Base-by-base conservation (phyloP, 2,329 filamentous ascomycete species). In the Pseudocercospora vitis region DNA sequence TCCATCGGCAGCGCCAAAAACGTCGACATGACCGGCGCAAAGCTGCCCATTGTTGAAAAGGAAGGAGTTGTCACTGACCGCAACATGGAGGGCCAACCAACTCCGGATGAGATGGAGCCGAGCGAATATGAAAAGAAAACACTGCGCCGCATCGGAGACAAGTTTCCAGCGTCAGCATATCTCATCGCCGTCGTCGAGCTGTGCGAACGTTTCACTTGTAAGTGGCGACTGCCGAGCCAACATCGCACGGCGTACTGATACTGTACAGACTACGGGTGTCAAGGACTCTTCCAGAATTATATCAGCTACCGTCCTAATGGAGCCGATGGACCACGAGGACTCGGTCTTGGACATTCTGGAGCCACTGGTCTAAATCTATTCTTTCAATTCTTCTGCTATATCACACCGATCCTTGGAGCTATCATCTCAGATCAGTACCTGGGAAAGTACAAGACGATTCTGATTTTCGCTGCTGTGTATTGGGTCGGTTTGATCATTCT, bases 381-480 rank as follows among this genome's bases (percentile, higher is more conserved):
- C 58, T 78, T 78, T 63, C 74, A 77, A 44, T 76, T 74, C 57
- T 78, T 74, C 71, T 76, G 73, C 61, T 78, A 78, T 55, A 59
- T 77, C 2, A 78, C 74, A 2, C 76, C 76, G 0, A 71, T 77
- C 3, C 28, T 76, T 0, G 70, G 69, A 21, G 79, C 79, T 7
- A 67, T 79, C 32, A 71, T 79, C 5, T 85, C 87, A 8, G 87
- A 91, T 72, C 80, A 84, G 59, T 85, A 84, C 65, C 78, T 81
- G 66, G 86, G 86, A 28, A 84, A 85, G 56, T 89, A 83, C 73
- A 78, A 80, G 61, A 88, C 86, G 19, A 88, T 89, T 62, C 78
- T 85, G 68, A 81, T 81, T 65, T 86, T 87, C 61, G 85, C 75
- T 32, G 75, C 73, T 7, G 76, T 87, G 53, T 84, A 85, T 19